These are phyloP conservation scores for Mrakiaceae sp. DNA, from an alignment of 1,284 basidiomycete species.

Conservation along the genomic window DNA sequence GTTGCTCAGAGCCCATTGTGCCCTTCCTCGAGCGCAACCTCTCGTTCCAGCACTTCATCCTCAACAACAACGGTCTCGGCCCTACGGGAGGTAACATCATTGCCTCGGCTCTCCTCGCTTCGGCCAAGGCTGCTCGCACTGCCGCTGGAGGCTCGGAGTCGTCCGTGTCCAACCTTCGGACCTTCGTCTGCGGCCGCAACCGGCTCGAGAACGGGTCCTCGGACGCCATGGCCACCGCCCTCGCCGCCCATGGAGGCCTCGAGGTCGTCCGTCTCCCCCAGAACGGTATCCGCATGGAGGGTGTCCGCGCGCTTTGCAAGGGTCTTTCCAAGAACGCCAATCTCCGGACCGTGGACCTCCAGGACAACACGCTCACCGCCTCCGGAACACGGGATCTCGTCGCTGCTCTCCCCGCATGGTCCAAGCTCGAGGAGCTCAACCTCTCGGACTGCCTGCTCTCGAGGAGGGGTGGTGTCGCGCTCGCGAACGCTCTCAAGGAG, in stretches of 20 bases:
- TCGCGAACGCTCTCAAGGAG: constrained; percentile 44
- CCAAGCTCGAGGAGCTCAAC: constrained; percentile 62
- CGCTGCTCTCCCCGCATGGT: constrained; percentile 57
- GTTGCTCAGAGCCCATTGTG: constrained; percentile 90
- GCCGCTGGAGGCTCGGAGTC: constrained; percentile 45
- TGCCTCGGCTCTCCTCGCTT: constrained; percentile 69
- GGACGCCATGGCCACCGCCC: constrained; percentile 71
- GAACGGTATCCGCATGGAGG: constrained; percentile 93
- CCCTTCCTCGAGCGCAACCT: constrained; percentile 73
- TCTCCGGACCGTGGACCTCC: constrained; percentile 74
- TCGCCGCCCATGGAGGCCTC: constrained; percentile 69
- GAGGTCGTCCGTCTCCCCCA: constrained; percentile 86
- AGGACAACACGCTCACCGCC: constrained; percentile 86
- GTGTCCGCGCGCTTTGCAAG: constrained; percentile 66
- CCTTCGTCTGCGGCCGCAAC: constrained; percentile 87
- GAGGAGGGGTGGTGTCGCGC: constrained; percentile 47
- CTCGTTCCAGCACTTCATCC: constrained; percentile 66
- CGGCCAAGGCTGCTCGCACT: constrained; percentile 54
- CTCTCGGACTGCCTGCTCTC: constrained; percentile 86
- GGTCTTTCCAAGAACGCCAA: constrained; percentile 60
- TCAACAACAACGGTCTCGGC: constrained; percentile 98
- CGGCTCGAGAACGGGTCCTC: constrained; percentile 87
- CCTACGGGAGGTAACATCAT: constrained; percentile 77
- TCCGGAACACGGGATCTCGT: constrained; percentile 67
- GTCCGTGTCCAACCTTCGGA: constrained; percentile 51